A percentile compares a stretch with the other conserved stretches of the same genome.
phyloP scores from a whole-genome alignment of 805 yeast genomes.

The Suhomyces sp. region DNA sequence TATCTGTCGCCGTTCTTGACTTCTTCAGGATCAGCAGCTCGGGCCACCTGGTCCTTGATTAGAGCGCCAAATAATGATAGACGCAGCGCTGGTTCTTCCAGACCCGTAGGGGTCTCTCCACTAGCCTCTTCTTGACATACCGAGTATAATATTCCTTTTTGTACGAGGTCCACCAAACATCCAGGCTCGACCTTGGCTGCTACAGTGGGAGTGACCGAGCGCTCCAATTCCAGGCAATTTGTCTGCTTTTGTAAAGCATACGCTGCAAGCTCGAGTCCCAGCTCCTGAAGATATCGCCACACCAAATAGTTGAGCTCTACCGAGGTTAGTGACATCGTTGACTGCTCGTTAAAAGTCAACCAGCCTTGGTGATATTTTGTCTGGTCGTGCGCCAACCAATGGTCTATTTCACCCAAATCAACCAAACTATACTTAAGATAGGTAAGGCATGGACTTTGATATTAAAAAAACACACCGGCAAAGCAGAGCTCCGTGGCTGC shows the following conservation, averaged over 20 bases:
- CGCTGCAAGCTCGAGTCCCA: constrained; percentile 74
- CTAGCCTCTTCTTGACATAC: constrained; percentile 60
- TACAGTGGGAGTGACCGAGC: constrained; percentile 38
- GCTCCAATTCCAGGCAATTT: constrained; percentile 53
- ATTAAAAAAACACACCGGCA: constrained; percentile 32
- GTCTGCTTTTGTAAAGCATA: constrained; percentile 78
- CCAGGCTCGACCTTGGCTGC: constrained; percentile 65
- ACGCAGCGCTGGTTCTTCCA: constrained; percentile 9
- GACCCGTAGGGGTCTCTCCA: constrained; percentile 15
- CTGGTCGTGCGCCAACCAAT: not conserved
- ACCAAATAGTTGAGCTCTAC: constrained; percentile 84
- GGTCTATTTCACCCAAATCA: not conserved
- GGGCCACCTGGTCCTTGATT: constrained; percentile 37
- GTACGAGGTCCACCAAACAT: constrained; percentile 74
- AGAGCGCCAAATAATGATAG: constrained; percentile 50
- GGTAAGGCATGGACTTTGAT: constrained; percentile 27
- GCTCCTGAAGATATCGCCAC: constrained; percentile 90
- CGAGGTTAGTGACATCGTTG: constrained; percentile 71
- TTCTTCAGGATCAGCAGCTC: not conserved
- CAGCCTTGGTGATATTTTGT: not conserved
- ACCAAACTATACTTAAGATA: not conserved
- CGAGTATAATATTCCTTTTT: constrained; percentile 79
- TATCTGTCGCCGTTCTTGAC: constrained; percentile 13
- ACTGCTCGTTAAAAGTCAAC: not conserved
- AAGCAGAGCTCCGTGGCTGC: constrained; percentile 45